A percentile compares a stretch with the other conserved stretches of the same genome.
Evolutionary conservation across 257 asterid genomes (phyloP).

Genomic region (Ajuga chamaepitys): DNA sequence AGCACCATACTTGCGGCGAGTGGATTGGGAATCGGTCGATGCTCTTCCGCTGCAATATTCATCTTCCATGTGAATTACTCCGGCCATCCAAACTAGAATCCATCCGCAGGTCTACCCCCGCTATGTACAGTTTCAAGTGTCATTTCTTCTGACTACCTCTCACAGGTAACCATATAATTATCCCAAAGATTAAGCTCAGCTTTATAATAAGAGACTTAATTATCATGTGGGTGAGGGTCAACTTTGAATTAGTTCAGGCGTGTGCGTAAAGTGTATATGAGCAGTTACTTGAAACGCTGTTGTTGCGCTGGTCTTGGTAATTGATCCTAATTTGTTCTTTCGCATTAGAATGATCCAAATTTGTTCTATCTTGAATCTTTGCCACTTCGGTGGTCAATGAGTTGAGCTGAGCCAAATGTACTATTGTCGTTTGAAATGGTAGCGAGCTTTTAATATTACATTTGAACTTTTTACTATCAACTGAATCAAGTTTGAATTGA

Average conservation of each 20-base stretch:
- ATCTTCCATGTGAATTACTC: conserved; percentile 37
- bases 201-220: background rate
- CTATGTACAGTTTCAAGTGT: conserved; percentile 22
- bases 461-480: too few relatives aligned
- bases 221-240: background rate
- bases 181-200: background rate
- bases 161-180: background rate
- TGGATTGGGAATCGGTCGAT: conserved; percentile 33
- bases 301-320: background rate
- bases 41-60: conserved; percentile 39
- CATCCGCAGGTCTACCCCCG: conserved; percentile 38
- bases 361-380: background rate
- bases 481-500: too few relatives aligned
- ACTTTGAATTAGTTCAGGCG: background rate
- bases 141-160: background rate
- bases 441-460: too few relatives aligned
- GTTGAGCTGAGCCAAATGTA: too few relatives aligned
- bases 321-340: too few relatives aligned
- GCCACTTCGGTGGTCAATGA: too few relatives aligned
- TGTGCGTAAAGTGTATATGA: background rate
- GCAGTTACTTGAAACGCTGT: background rate
- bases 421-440: too few relatives aligned
- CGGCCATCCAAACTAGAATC: conserved; percentile 41
- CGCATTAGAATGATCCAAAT: too few relatives aligned
- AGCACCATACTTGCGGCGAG: conserved; percentile 43